These are phyloP conservation scores for Fusarium circinatum DNA, from an alignment of 2,329 filamentous ascomycete genomes.

Conservation along the genomic window DNA sequence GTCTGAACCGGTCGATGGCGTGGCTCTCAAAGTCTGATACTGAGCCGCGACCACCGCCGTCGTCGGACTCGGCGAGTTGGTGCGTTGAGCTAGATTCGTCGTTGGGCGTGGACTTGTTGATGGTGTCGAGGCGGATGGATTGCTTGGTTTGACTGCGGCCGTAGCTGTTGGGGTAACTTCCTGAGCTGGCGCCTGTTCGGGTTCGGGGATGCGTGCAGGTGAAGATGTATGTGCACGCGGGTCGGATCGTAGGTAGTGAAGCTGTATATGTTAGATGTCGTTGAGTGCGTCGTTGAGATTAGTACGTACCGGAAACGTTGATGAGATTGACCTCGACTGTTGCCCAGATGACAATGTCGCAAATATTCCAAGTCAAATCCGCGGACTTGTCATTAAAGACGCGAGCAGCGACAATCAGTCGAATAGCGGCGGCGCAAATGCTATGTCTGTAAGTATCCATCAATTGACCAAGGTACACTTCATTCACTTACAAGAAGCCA, in stretches of 20 bases:
- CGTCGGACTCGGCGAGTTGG: constrained; percentile 31
- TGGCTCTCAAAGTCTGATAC: constrained; percentile 40
- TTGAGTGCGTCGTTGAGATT: fast-evolving
- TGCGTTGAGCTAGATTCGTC: constrained; percentile 38
- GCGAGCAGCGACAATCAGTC: constrained; percentile 33
- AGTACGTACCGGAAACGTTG: constrained; percentile 32
- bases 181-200: constrained; percentile 29
- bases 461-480: fast-evolving
- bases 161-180: constrained; percentile 33
- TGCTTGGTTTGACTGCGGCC: constrained; percentile 38
- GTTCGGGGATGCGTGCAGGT: constrained; percentile 26
- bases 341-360: constrained; percentile 40
- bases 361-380: constrained; percentile 40
- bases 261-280: neutral
- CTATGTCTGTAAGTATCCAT: neutral
- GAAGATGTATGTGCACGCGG: constrained; percentile 37
- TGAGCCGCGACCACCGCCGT: constrained; percentile 1
- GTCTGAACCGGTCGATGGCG: constrained; percentile 27
- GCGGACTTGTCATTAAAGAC: constrained; percentile 18
- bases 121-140: constrained; percentile 36
- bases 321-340: constrained; percentile 42
- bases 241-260: constrained; percentile 41
- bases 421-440: constrained; percentile 35
- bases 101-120: constrained; percentile 14
- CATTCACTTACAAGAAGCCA: constrained; percentile 44